Percentiles rank a stretch among this genome's conserved stretches.
phyloP scores from a whole-genome alignment of 306 rosid species.

The Vigna unguiculata region DNA sequence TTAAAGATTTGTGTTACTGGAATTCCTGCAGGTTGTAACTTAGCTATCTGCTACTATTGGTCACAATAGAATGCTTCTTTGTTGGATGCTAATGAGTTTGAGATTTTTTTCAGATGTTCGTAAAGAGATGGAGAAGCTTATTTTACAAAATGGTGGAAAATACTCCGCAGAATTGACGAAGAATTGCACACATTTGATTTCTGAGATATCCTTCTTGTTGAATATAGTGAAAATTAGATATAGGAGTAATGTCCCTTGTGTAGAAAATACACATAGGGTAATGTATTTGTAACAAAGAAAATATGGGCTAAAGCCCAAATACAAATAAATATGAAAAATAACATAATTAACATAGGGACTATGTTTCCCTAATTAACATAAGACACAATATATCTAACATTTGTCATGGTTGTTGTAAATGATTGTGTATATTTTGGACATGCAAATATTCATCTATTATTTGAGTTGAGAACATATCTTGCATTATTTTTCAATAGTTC shows the following conservation, averaged over 20 bases:
- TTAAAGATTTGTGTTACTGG: slow-evolving; percentile 85
- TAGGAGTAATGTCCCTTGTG: too few species aligned
- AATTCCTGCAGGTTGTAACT: slow-evolving; percentile 76
- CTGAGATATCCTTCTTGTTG: slow-evolving; percentile 92
- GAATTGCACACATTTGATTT: slow-evolving; percentile 93
- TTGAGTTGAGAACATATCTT: slow-evolving; percentile 15
- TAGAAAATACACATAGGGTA: too few species aligned
- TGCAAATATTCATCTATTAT: slow-evolving; percentile 30
- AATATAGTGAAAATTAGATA: too few species aligned
- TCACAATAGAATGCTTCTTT: slow-evolving; percentile 35
- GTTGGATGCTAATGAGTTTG: slow-evolving; percentile 48
- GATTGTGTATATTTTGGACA: slow-evolving; percentile 33
- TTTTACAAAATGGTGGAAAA: slow-evolving; percentile 83
- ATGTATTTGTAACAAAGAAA: too few species aligned
- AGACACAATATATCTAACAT: too few species aligned
- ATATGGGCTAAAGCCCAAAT: too few species aligned
- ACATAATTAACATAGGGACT: too few species aligned
- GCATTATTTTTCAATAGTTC: slow-evolving; percentile 16
- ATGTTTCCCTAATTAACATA: too few species aligned
- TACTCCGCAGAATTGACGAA: slow-evolving; percentile 86
- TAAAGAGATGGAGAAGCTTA: slow-evolving; percentile 74
- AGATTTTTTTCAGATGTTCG: slow-evolving; percentile 72
- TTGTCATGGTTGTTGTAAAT: slow-evolving; percentile 38
- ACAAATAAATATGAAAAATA: too few species aligned
- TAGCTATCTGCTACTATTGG: slow-evolving; percentile 48